Evolutionary conservation across 1,284 basidiomycete genomes (phyloP), one percentile per base, ranked within the genome.

Genomic region (Mycena citricolor): DNA sequence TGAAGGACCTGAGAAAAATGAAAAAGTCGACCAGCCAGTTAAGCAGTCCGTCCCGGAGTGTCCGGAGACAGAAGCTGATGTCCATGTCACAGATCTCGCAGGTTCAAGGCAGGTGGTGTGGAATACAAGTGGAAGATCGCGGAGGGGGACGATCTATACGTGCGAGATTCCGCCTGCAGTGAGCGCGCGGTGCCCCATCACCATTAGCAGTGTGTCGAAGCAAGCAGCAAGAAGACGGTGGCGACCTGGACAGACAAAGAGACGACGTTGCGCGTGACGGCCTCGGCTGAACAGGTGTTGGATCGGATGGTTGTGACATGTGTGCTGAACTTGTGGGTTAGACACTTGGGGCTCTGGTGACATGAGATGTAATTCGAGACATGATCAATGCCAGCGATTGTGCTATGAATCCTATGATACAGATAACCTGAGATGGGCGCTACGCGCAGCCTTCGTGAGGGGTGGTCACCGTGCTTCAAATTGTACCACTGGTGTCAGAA

Each of bases 61-160:
- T n/a, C n/a, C 24, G 8, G 23, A 39, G 34, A 11, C 10, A 30
- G 8, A n/a, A 26, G 42, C 21, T 47, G 39, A 22, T 23, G 21
- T 14, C 23, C 16, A 32, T 17, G 32, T 11, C 16, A 12, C 21
- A 54, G 60, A 39, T 79, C 79, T 14, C 71, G 79, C 41, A 65
- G 78, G 22, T 81, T 80, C 64, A 77, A 72, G 54, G 73, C 63
- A 28, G 62, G 61, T 19, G 69, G 69, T 23, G 57, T 64, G 20
- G 74, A 78, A 53, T 81, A 80, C 62, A 81, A 79, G 55, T 81
- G 79, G 79, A 81, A 77, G 59, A 61, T 71, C 33, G 60, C 61
- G 41, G 70, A 74, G 32, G 66, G 65, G 32, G 54, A 37, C 24
- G 72, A 76, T 57, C 62, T 81, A 38, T 63, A 70, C 45, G 79